Base-by-base conservation (phyloP, 2,329 filamentous ascomycete species). In the Aspergillus alliaceus region DNA sequence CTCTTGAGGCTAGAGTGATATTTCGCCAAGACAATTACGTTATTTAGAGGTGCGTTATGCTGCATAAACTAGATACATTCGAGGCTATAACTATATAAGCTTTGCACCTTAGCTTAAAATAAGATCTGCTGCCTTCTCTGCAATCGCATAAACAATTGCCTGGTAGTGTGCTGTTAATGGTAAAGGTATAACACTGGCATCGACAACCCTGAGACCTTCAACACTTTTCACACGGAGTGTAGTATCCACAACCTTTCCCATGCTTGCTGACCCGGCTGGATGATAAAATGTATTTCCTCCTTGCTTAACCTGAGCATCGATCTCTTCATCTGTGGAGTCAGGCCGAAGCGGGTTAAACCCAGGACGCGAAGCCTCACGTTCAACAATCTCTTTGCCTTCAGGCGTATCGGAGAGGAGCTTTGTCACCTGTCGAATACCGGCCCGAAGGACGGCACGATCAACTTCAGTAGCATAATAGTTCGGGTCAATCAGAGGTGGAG, bases 391-490 rank as follows among this genome's bases (percentile, higher is more conserved):
- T 40, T 60, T 35, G 2, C 54, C 57, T 11, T 51, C 59, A 3
- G 48, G 48, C 1, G 54, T 59, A 8, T 37, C 52, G 1, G 56
- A 42, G 25, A 66, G 42, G 4, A 64, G n/a, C 3, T 51, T 34
- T 18, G 57, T 29, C 18, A 61, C 53, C 53, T 59, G 48, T 20
- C 67, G 53, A 25, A 64, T 59, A 39, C 60, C 61, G 22, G 59
- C 29, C 12, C 62, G 56, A 37, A 69, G 32, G 12, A 57, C 44
- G 0, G 54, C 50, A 15, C 66, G 58, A 52, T 70, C 69, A 7
- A 65, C 51, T 32, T 70, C 66, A 1, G 68, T 71, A 2, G 63
- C 61, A 27, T 64, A 70, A 35, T 71, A 71, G 40, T 72, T 71
- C 0, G 69, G 67, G 46, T 74, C 66, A 32, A 72, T 70, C 4